phyloP scores from a whole-genome alignment of 768 basidiomycete genomes.

The Kondoa malvinella region DNA sequence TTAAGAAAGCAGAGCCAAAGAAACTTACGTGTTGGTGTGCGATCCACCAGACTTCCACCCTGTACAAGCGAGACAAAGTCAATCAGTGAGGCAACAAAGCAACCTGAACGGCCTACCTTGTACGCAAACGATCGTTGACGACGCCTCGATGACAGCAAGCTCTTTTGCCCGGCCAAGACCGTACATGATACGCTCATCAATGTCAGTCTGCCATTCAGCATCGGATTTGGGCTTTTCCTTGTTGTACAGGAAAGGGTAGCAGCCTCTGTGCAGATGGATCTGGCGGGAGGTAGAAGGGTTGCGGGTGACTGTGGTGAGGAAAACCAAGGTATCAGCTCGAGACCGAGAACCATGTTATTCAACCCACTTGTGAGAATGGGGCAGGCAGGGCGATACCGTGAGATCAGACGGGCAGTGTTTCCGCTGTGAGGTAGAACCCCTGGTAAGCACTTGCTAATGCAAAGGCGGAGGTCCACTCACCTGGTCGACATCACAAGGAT shows the following conservation, averaged over 20 bases:
- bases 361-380: constrained; percentile 82
- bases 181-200: constrained; percentile 41
- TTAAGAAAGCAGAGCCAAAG: not conserved
- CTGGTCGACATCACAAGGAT: constrained; percentile 83
- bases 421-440: constrained; percentile 40
- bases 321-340: not conserved
- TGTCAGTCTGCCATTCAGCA: constrained; percentile 95
- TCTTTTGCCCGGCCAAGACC: constrained; percentile 67
- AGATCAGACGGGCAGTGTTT: constrained; percentile 83
- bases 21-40: not conserved
- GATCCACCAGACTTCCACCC: not conserved
- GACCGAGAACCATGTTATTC: not conserved
- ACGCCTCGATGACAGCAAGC: constrained; percentile 71
- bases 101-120: constrained; percentile 50
- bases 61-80: not conserved
- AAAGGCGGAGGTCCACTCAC: constrained; percentile 6
- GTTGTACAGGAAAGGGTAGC: constrained; percentile 91
- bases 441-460: not conserved
- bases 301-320: constrained; percentile 56
- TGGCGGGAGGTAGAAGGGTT: constrained; percentile 90
- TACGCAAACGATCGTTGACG: constrained; percentile 77
- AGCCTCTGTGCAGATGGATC: constrained; percentile 87
- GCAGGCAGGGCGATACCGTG: constrained; percentile 83
- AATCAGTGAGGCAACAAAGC: not conserved
- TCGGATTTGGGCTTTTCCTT: constrained; percentile 76